phyloP scores from a whole-genome alignment of 163 green algal genomes.

The Chlorella variabilis region DNA sequence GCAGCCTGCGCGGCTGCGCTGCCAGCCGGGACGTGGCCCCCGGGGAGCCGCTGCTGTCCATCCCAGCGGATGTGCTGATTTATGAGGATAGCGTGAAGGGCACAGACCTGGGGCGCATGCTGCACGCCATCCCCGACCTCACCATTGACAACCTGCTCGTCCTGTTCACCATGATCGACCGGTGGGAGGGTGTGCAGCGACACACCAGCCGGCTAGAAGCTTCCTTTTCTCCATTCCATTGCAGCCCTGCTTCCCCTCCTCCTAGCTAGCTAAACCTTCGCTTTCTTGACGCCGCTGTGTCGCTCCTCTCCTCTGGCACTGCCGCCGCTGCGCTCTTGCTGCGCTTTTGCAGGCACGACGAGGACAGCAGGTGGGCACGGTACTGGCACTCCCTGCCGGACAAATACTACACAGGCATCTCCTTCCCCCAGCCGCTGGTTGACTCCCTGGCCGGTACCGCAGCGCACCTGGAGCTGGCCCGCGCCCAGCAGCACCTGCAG shows the following conservation, averaged over 20 bases:
- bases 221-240: no score
- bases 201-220: no score
- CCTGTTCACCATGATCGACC: conserved; percentile 57
- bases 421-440: conserved; percentile 41
- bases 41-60: conserved; percentile 42
- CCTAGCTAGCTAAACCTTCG: no score
- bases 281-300: no score
- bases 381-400: conserved; percentile 48
- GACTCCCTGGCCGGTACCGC: conserved; percentile 32
- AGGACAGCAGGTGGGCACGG: conserved; percentile 34
- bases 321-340: no score
- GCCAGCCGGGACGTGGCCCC: conserved; percentile 30
- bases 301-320: no score
- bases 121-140: conserved; percentile 39
- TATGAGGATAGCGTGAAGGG: conserved; percentile 48
- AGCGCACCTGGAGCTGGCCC: conserved; percentile 38
- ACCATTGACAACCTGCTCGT: conserved; percentile 53
- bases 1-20: conserved; percentile 41
- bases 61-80: conserved; percentile 42
- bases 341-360: conserved; percentile 20
- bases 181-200: no score
- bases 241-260: no score
- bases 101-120: conserved; percentile 53
- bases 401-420: conserved; percentile 47
- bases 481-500: conserved; percentile 44